Evolutionary conservation across 495 filamentous ascomycete species (phyloP), one percentile per base, ranked within the genome.

Genomic region (Cladorrhinum samala): DNA sequence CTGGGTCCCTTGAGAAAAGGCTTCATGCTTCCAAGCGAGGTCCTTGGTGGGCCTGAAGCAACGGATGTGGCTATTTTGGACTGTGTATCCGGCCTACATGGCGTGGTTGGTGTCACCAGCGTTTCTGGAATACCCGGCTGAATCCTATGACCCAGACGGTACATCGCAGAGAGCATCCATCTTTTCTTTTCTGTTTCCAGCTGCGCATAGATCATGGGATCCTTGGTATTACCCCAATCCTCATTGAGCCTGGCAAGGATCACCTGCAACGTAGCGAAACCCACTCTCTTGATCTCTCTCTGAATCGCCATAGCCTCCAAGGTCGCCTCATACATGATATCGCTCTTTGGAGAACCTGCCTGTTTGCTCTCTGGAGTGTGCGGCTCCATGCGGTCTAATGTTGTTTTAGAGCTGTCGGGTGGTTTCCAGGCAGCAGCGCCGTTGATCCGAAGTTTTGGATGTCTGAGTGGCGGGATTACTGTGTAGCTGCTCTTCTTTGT

Each of bases 191-290:
- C 27, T 33, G 27, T 67, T 52, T 72, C 70, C 20, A 69, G 55
- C 19, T 72, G 65, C 51, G 64, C 68, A 47, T 68, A 73, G 16
- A 72, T 60, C 6, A 50, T 59, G 8, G 68, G 68, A 44, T 76
- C 73, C 2, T 64, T 50, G 11, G 69, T 55, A 20, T 63, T 59
- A 1, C 66, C 64, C 68, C 69, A 74, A 38, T 65, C 64, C 45
- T 75, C 70, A n/a, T 63, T 71, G 23, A 79, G 63, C n/a, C 73
- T 65, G 48, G 64, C 63, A 2, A 77, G 65, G 44, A 73, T 67
- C 19, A 72, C 67, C 42, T 73, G 62, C 2, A 69, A 58, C 45
- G 63, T 72, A 8, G 74, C 72, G 3, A 68, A 64, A 0, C 66
- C 68, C 74, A 79, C 75, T 47, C 68, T 63, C 41, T 61, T 56